Evolutionary conservation across 2,329 filamentous ascomycete genomes (phyloP).

Genomic region (Trichoderma lentiforme): DNA sequence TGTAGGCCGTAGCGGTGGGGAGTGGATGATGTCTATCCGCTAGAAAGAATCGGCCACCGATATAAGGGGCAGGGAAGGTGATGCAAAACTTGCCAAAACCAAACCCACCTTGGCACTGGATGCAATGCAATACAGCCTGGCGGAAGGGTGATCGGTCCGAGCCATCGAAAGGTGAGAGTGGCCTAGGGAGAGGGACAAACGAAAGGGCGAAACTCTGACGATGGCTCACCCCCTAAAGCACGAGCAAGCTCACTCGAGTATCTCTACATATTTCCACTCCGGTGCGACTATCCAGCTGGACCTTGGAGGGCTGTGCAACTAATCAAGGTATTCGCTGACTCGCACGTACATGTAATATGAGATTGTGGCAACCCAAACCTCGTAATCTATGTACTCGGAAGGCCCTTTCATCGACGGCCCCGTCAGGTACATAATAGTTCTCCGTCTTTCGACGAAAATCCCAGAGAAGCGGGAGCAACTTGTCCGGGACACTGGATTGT

Average conservation of each 20-base stretch:
- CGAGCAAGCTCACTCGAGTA: neutral
- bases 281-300: neutral
- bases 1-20: neutral
- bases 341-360: neutral
- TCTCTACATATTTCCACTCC: neutral
- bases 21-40: neutral
- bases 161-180: neutral
- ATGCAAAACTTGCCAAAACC: neutral
- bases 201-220: neutral
- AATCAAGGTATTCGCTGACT: neutral
- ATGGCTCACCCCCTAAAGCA: neutral
- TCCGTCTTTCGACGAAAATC: neutral
- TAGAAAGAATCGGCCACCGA: conserved; percentile 12
- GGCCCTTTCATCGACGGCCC: neutral
- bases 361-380: neutral
- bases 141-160: neutral
- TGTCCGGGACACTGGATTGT: neutral
- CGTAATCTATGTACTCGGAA: neutral
- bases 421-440: neutral
- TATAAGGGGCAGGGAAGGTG: neutral
- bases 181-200: neutral
- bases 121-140: conserved; percentile 8
- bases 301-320: neutral
- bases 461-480: conserved; percentile 4
- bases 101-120: conserved; percentile 6